Conservation (phyloP, 106 monocot genomes). For the Phalaenopsis aphrodite region DNA sequence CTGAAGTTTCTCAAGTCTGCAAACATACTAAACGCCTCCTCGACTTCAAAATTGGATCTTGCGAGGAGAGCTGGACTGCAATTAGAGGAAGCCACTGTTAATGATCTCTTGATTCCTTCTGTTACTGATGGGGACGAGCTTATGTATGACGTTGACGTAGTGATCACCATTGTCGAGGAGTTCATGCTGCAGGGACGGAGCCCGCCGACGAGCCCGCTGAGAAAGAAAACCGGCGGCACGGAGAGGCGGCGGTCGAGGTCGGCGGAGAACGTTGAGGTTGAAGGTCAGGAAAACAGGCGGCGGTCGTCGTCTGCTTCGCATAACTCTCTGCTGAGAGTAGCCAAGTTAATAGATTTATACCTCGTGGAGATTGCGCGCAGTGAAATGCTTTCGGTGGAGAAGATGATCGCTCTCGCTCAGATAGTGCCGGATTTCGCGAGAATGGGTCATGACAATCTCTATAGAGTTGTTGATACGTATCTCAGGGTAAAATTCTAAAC, state of each 20-base stretch:
- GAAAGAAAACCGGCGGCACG: constrained; percentile 19
- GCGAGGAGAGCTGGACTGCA: constrained; percentile 43
- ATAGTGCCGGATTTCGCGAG: constrained; percentile 73
- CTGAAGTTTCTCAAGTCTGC: constrained; percentile 55
- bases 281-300: constrained; percentile 36
- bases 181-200: constrained; percentile 57
- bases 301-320: constrained; percentile 69
- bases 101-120: constrained; percentile 54
- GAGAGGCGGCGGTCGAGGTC: constrained; percentile 45
- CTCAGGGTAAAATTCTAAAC: constrained; percentile 45
- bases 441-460: constrained; percentile 71
- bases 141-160: constrained; percentile 62
- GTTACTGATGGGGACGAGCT: constrained; percentile 6
- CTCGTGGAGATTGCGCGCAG: constrained; percentile 58
- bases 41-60: constrained; percentile 43
- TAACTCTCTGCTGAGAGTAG: constrained; percentile 55
- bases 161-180: constrained; percentile 62
- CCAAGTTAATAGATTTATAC: constrained; percentile 61
- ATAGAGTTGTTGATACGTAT: constrained; percentile 61
- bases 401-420: constrained; percentile 54
- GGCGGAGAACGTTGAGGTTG: constrained; percentile 49
- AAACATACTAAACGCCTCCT: constrained; percentile 35
- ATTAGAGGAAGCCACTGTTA: constrained; percentile 52
- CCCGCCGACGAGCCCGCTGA: constrained; percentile 40
- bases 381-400: constrained; percentile 44